These are phyloP conservation scores for Aureobasidium sp. DNA, from an alignment of 2,329 filamentous ascomycete genomes.

Conservation along the genomic window DNA sequence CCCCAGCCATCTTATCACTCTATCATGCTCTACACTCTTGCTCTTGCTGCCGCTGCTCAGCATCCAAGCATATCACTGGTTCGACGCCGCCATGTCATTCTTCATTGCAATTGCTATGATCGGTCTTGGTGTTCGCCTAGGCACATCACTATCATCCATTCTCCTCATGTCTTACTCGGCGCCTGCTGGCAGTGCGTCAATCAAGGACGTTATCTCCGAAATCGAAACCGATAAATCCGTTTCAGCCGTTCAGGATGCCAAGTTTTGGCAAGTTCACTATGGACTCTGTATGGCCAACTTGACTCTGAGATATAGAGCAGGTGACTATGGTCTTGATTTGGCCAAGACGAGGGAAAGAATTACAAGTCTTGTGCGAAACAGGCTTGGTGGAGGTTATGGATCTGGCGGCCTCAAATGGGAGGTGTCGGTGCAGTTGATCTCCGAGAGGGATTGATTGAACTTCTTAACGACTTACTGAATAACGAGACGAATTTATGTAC, in stretches of 20 bases:
- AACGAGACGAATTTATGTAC: conserved; percentile 3
- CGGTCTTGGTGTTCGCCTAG: conserved; percentile 70
- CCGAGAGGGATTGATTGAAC: conserved; percentile 34
- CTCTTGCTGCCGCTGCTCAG: conserved; percentile 75
- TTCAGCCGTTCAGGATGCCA: conserved; percentile 72
- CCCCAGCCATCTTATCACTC: conserved; percentile 87
- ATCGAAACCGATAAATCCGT: conserved; percentile 75
- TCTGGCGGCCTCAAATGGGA: conserved; percentile 81
- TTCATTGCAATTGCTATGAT: conserved; percentile 86
- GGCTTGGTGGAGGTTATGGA: conserved; percentile 81
- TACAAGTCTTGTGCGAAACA: conserved; percentile 69
- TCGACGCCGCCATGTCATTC: conserved; percentile 74
- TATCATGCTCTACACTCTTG: conserved; percentile 75
- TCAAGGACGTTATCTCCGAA: conserved; percentile 70
- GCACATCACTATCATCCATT: conserved; percentile 83
- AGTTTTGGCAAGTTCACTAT: conserved; percentile 99
- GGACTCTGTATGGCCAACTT: conserved; percentile 93
- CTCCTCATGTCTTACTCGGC: conserved; percentile 81
- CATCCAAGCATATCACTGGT: conserved; percentile 69
- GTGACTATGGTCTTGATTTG: conserved; percentile 59
- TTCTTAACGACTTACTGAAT: conserved; percentile 9
- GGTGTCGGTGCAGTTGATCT: conserved; percentile 72
- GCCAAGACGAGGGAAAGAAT: conserved; percentile 68
- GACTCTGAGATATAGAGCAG: conserved; percentile 59
- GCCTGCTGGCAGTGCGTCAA: conserved; percentile 36